Evolutionary conservation across 2,329 filamentous ascomycete genomes (phyloP), one percentile per base, ranked within the genome.

Genomic region (Colletotrichum sansevieriae): DNA sequence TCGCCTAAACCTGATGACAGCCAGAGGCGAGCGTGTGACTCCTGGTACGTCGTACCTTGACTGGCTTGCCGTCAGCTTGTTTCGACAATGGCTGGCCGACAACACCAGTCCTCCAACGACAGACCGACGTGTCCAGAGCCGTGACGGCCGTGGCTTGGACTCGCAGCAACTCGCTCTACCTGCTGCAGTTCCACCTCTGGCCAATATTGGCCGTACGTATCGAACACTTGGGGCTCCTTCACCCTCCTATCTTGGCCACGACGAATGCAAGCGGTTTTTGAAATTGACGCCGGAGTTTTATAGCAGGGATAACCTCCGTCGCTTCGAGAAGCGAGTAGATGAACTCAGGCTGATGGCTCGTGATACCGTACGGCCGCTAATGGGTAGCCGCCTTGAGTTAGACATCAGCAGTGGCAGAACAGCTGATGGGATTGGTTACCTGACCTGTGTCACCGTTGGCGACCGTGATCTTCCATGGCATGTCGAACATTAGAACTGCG

Each of bases 51-150:
- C 90, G 62, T 97, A 95, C 78, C 84, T 97, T 22, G 94, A 97
- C 79, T 98, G 95, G 95, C 87, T 97, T 7, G 94, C 90, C 18
- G 89, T 97, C 56, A 93, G 89, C 47, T 83, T 97, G 12, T 98
- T 98, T 81, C 88, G 95, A 3, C 94, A 97, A 79, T 98, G 95
- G 94, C 85, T 98, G 7, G 93, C 94, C 4, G 95, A 98, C 74
- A 95, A 94, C 78, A 97, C 93, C 4, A 91, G 92, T 2, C 91
- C 93, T 0, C 87, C 91, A 3, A 88, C 81, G 12, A 71, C 74
- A 65, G 79, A 62, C 73, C 78, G 67, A 49, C 76, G 74, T 37
- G 72, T 70, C 69, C 72, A 72, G 18, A 68, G 65, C 49, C 76
- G 76, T 56, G 76, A 79, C 51, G 71, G 72, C 29, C 74, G 71